Conservation (phyloP, 2,329 filamentous ascomycete species). For the Epichloe baconii region DNA sequence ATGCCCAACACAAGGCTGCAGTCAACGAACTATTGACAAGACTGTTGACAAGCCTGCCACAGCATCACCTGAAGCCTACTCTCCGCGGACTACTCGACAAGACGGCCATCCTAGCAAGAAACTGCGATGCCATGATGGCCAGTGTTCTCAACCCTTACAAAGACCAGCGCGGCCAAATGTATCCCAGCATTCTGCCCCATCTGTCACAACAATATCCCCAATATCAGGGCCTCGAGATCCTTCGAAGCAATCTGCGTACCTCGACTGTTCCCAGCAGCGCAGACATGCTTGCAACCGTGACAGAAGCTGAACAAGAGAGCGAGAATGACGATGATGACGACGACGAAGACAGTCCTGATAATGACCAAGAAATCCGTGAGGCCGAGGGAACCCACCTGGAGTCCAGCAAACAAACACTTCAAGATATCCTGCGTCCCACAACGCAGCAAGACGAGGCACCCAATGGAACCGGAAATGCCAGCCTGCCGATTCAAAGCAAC, state of each 20-base stretch:
- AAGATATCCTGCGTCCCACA: slow-evolving; percentile 9
- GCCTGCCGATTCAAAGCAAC: slow-evolving; percentile 20
- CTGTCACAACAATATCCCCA: slow-evolving; percentile 52
- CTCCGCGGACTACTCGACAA: slow-evolving; percentile 67
- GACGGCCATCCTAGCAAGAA: slow-evolving; percentile 58
- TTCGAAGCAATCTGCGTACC: slow-evolving; percentile 46
- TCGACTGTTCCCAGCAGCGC: slow-evolving; percentile 14
- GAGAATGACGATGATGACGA: slow-evolving; percentile 24
- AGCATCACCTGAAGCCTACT: slow-evolving; percentile 54
- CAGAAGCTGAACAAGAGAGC: slow-evolving; percentile 26
- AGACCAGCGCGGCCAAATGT: slow-evolving; percentile 47
- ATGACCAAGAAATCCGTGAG: slow-evolving; percentile 9
- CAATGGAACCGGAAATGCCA: slow-evolving; percentile 12
- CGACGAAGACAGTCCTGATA: slow-evolving; percentile 6
- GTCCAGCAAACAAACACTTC: not conserved
- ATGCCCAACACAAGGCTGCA: slow-evolving; percentile 35
- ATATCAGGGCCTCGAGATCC: slow-evolving; percentile 55
- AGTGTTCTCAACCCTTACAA: slow-evolving; percentile 70
- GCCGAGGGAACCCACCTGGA: not conserved
- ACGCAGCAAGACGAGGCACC: slow-evolving; percentile 8
- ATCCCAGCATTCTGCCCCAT: slow-evolving; percentile 69
- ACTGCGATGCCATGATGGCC: slow-evolving; percentile 62
- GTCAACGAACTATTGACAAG: slow-evolving; percentile 49
- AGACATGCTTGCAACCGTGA: slow-evolving; percentile 15
- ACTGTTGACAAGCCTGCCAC: slow-evolving; percentile 50